Evolutionary conservation across 2,329 filamentous ascomycete species (phyloP).

Genomic region (Onygena corvina): DNA sequence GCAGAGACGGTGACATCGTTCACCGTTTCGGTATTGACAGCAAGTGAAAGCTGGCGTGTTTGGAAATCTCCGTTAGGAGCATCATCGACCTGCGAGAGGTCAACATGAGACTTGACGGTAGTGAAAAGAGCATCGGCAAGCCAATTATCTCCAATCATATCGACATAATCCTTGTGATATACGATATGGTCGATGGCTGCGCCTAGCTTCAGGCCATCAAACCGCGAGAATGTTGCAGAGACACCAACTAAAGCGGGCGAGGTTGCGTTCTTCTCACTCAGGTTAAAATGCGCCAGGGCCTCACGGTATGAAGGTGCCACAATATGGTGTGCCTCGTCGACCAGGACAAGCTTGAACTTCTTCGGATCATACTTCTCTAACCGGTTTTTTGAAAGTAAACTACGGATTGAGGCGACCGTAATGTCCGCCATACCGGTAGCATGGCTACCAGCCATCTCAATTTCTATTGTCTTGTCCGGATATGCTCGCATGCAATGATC

Average conservation of each 20-base stretch:
- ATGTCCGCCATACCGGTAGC: conserved; percentile 79
- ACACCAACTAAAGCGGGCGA: conserved; percentile 71
- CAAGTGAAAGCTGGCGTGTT: conserved; percentile 60
- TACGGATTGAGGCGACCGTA: conserved; percentile 81
- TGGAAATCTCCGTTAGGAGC: conserved; percentile 66
- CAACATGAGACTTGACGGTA: conserved; percentile 70
- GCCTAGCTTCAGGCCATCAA: conserved; percentile 72
- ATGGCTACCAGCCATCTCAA: conserved; percentile 75
- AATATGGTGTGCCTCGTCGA: conserved; percentile 96
- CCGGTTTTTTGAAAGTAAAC: conserved; percentile 63
- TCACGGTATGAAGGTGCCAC: conserved; percentile 70
- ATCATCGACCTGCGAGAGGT: conserved; percentile 59
- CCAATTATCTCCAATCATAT: conserved; percentile 84
- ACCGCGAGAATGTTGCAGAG: conserved; percentile 67
- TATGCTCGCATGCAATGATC: conserved; percentile 72
- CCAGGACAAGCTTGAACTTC: conserved; percentile 76
- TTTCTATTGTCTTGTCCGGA: conserved; percentile 66
- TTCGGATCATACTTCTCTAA: conserved; percentile 70
- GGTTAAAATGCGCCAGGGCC: conserved; percentile 64
- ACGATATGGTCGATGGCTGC: conserved; percentile 88
- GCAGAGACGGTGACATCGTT: conserved; percentile 78
- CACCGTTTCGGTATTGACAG: conserved; percentile 66
- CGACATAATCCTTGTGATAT: conserved; percentile 75
- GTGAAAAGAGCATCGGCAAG: conserved; percentile 87
- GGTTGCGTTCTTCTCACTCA: conserved; percentile 37